Base-by-base conservation (phyloP, 345 rosid genomes). In the Populus davidiana region DNA sequence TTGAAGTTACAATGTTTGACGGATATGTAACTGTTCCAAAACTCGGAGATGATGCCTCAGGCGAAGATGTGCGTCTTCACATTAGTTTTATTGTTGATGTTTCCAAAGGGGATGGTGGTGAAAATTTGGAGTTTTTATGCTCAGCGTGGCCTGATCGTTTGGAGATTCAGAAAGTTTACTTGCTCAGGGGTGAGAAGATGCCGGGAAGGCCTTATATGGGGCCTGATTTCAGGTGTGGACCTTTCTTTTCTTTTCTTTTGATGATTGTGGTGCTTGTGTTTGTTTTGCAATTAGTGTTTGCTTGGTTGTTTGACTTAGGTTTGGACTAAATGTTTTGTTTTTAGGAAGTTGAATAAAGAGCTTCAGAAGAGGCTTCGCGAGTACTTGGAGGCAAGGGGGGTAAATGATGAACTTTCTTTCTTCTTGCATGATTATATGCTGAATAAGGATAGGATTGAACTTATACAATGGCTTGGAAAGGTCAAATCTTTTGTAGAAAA, bases 371-470 rank as follows among this genome's bases (percentile, higher is more conserved):
- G 71, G 9, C 47, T 91, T 66, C 67, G 8, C 13, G 86, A 82
- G 74, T 90, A 81, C 83, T 81, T 91, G 80, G 81, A 88, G 68
- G 89, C 69, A 43, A 86, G 98, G 77, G 98, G 97, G 71, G 87
- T 90, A 68, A 83, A 89, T 61, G 81, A 70, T 18, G 80, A 87
- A 74, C 92, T 93, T 66, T 86, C 88, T 74, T 78, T 73, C 76
- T 89, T 91, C 87, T 74, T 93, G 86, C 98, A 91, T 69, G 88
- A 88, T 36, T 92, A 87, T 84, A 86, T 90, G 90, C 77, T 70
- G 90, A 90, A 93, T 78, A 91, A 92, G 78, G 92, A 92, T 85
- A 86, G 88, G 83, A 88, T 86, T 75, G 95, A 92, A 80, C 91
- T 87, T 62, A 83, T 91, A 59, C 82, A 76, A 41, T 93, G 97